Evolutionary conservation across 768 basidiomycete genomes (phyloP).

Genomic region (Russula earlei): DNA sequence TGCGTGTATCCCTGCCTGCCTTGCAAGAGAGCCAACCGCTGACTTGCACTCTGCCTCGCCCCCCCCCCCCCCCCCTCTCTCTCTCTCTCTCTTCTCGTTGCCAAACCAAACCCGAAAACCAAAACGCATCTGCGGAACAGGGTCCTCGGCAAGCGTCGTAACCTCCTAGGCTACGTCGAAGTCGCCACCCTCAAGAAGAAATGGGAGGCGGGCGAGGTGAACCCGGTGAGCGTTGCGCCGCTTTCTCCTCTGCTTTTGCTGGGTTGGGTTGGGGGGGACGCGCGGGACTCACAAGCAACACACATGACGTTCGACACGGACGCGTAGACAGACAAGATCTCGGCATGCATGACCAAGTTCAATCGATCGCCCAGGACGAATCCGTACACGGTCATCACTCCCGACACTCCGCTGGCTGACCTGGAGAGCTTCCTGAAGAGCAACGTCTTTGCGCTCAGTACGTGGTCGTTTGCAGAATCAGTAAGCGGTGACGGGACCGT

Average conservation of each 20-base stretch:
- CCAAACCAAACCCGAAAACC: too few relatives aligned
- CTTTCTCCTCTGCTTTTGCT: too few relatives aligned
- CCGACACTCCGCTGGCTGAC: constrained; percentile 65
- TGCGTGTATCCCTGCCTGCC: too few relatives aligned
- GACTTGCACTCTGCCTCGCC: too few relatives aligned
- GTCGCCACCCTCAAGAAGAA: constrained; percentile 62
- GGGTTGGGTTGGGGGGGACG: too few relatives aligned
- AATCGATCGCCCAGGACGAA: constrained; percentile 45
- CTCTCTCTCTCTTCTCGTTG: too few relatives aligned
- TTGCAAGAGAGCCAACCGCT: too few relatives aligned
- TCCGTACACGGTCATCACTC: constrained; percentile 75
- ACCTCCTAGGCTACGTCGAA: constrained; percentile 79
- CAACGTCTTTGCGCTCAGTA: constrained; percentile 73
- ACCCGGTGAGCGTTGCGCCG: constrained; percentile 45
- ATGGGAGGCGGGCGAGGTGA: constrained; percentile 66
- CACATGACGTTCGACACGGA: too few relatives aligned
- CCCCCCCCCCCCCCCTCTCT: too few relatives aligned
- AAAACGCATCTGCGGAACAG: constrained; percentile 32
- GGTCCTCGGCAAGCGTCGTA: constrained; percentile 61
- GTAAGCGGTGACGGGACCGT: neutral
- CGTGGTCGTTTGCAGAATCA: constrained; percentile 15
- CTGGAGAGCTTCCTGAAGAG: constrained; percentile 68
- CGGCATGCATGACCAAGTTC: constrained; percentile 65
- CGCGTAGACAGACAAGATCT: constrained; percentile 58
- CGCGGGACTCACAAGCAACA: neutral